Evolutionary conservation across 2,329 filamentous ascomycete genomes (phyloP).

Genomic region (Septoria petroselini): DNA sequence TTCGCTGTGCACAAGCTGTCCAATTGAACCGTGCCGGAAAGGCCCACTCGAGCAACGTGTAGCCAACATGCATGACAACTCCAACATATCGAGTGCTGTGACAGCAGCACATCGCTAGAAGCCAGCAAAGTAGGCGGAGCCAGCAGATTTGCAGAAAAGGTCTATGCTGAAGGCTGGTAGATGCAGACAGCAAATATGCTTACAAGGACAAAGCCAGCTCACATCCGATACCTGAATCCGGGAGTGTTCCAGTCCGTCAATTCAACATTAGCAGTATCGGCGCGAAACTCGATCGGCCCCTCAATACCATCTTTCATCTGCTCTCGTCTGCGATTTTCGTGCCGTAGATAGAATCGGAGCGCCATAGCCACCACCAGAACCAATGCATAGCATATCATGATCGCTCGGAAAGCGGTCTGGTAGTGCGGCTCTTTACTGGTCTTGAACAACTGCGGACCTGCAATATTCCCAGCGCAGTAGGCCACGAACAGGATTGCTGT

Average conservation of each 20-base stretch:
- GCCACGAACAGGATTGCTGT: conserved; percentile 47
- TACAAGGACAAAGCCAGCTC: too few species aligned
- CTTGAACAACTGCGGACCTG: conserved; percentile 53
- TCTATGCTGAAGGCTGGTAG: too few species aligned
- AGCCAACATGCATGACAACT: too few species aligned
- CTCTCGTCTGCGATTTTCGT: conserved; percentile 45
- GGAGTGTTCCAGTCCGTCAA: conserved; percentile 59
- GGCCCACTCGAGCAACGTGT: too few species aligned
- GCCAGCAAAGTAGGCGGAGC: too few species aligned
- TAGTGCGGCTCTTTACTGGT: conserved; percentile 49
- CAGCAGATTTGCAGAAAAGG: too few species aligned
- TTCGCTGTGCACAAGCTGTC: too few species aligned
- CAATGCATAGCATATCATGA: conserved; percentile 56
- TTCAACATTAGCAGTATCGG: conserved; percentile 45
- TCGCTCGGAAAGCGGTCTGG: conserved; percentile 51
- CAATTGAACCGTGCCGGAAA: too few species aligned
- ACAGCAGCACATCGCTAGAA: too few species aligned
- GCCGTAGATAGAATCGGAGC: conserved; percentile 50
- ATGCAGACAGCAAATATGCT: too few species aligned
- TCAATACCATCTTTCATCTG: too few species aligned
- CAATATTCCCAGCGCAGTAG: conserved; percentile 49
- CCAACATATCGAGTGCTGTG: too few species aligned
- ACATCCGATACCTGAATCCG: conserved; percentile 59
- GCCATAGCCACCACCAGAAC: conserved; percentile 46
- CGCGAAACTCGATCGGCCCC: conserved; percentile 1